Evolutionary conservation across 805 yeast genomes (phyloP).

Genomic region (Starmerella stigmatis): DNA sequence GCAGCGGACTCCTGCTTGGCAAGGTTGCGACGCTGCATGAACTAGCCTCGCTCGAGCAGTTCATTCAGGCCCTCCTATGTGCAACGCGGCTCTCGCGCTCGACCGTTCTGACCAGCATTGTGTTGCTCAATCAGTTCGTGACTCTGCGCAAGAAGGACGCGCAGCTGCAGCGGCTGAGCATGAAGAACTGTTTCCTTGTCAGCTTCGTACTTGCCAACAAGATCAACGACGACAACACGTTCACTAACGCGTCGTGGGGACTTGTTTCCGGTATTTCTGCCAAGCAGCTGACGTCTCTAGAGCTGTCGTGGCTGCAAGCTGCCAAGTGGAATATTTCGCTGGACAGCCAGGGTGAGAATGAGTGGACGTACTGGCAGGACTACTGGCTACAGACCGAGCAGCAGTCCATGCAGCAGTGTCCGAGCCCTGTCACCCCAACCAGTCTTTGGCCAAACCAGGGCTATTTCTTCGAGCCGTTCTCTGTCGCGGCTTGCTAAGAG

Average conservation of each 20-base stretch:
- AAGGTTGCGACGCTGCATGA: neutral
- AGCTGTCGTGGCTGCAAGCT: slow-evolving; percentile 52
- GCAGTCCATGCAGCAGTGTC: slow-evolving; percentile 1
- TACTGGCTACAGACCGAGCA: slow-evolving; percentile 18
- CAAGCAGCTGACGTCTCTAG: slow-evolving; percentile 50
- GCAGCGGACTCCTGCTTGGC: slow-evolving; percentile 12
- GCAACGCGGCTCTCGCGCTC: slow-evolving; percentile 84
- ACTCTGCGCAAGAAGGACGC: neutral
- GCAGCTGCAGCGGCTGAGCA: slow-evolving; percentile 33
- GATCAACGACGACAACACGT: slow-evolving; percentile 92
- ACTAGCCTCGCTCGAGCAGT: slow-evolving; percentile 25
- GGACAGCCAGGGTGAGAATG: slow-evolving; percentile 11
- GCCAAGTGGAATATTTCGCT: slow-evolving; percentile 17
- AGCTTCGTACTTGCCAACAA: slow-evolving; percentile 80
- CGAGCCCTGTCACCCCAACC: slow-evolving; percentile 10
- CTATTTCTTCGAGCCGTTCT: slow-evolving; percentile 12
- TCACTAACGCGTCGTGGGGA: slow-evolving; percentile 89
- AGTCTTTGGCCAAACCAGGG: slow-evolving; percentile 8
- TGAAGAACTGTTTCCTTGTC: slow-evolving; percentile 26
- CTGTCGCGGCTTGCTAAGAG: slow-evolving; percentile 17
- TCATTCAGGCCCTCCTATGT: slow-evolving; percentile 56
- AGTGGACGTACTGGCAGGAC: slow-evolving; percentile 21
- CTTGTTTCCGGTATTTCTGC: slow-evolving; percentile 82
- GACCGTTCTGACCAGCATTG: slow-evolving; percentile 68
- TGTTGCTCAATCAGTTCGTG: slow-evolving; percentile 51